Conservation (phyloP, 257 asterid genomes). For the Cruciata laevipes region DNA sequence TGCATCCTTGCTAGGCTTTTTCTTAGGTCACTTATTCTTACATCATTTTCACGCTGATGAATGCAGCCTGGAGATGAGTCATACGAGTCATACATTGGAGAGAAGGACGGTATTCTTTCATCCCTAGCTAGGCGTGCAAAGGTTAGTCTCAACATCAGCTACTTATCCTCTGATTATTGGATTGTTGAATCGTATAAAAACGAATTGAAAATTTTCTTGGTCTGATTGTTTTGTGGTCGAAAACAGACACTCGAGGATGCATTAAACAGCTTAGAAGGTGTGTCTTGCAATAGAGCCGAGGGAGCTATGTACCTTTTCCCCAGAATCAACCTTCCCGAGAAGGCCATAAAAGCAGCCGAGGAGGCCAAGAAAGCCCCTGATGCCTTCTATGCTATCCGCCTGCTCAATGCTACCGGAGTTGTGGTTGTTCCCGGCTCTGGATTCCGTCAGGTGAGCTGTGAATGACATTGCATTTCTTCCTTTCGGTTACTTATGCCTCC, state of each 20-base stretch:
- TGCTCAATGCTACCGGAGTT: constrained; percentile 83
- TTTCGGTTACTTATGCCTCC: background rate
- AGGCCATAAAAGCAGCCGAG: constrained; percentile 84
- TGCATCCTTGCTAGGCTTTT: background rate
- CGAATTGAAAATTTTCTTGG: background rate
- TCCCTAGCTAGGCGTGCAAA: constrained; percentile 86
- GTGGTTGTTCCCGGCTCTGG: constrained; percentile 99
- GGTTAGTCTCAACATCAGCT: constrained; percentile 38
- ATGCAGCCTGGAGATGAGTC: constrained; percentile 93
- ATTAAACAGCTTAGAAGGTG: constrained; percentile 75
- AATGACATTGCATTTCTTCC: background rate
- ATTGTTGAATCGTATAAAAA: background rate
- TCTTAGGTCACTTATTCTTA: background rate
- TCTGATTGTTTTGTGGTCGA: background rate
- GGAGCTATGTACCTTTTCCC: constrained; percentile 99
- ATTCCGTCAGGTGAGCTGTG: constrained; percentile 69
- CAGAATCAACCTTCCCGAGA: constrained; percentile 56
- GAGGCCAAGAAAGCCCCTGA: constrained; percentile 66
- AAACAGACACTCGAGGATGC: constrained; percentile 83
- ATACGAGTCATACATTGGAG: constrained; percentile 65
- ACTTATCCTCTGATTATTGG: background rate
- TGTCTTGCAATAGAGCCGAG: constrained; percentile 91
- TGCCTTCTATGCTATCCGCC: constrained; percentile 59
- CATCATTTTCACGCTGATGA: background rate
- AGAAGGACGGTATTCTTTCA: constrained; percentile 75